phyloP scores from a whole-genome alignment of 2,329 filamentous ascomycete species.

The Colletotrichum tropicicola region DNA sequence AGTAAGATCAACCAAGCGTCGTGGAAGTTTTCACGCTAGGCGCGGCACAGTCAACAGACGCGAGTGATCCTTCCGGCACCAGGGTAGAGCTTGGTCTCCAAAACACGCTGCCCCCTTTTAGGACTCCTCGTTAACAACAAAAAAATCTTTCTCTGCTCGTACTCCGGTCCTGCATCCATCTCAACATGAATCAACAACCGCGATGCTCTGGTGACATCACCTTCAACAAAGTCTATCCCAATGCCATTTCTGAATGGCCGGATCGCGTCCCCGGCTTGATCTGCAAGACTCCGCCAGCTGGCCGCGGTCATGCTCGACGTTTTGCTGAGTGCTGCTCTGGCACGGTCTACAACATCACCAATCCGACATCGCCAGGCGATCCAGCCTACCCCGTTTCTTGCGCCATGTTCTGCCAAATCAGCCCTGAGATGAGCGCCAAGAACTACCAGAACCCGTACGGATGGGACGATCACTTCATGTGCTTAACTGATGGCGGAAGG shows the following conservation, averaged over 20 bases:
- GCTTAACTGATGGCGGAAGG: not conserved
- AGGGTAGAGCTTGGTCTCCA: too few relatives aligned
- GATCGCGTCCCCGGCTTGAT: not conserved
- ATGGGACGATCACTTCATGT: conserved; percentile 16
- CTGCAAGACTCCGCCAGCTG: conserved; percentile 14
- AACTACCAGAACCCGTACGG: not conserved
- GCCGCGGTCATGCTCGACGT: not conserved
- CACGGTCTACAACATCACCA: conserved; percentile 14
- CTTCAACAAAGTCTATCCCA: not conserved
- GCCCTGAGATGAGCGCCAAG: not conserved
- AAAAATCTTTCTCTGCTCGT: too few relatives aligned
- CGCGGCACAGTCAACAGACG: too few relatives aligned
- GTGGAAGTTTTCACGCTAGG: too few relatives aligned
- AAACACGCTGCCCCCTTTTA: too few relatives aligned
- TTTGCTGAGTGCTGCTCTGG: conserved; percentile 17
- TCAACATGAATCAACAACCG: too few relatives aligned
- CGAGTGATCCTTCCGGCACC: too few relatives aligned
- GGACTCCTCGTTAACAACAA: too few relatives aligned
- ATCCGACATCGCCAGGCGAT: not conserved
- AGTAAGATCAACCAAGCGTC: too few relatives aligned
- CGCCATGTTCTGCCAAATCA: conserved; percentile 6
- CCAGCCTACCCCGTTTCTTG: conserved; percentile 4
- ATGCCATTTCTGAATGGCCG: not conserved
- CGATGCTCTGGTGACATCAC: not conserved
- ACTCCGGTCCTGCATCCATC: too few relatives aligned